Conservation (phyloP, 2,329 filamentous ascomycete genomes). For the Fusarium goolgardi region DNA sequence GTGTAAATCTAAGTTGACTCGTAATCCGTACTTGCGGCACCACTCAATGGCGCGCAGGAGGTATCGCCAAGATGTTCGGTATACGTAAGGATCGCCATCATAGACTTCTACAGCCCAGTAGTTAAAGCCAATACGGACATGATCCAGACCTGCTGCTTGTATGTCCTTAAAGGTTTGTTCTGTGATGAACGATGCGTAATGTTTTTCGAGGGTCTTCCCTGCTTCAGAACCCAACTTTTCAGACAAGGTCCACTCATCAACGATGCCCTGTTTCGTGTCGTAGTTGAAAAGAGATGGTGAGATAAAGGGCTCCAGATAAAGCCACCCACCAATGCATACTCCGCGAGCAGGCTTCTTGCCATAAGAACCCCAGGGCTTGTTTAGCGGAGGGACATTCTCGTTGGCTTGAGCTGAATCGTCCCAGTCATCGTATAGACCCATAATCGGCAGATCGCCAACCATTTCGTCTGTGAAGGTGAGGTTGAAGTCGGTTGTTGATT, state of each 20-base stretch:
- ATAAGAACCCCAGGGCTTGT: constrained; percentile 81
- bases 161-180: constrained; percentile 88
- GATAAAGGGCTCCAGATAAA: constrained; percentile 94
- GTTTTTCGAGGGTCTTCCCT: constrained; percentile 81
- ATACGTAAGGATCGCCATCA: constrained; percentile 86
- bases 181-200: constrained; percentile 90
- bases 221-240: constrained; percentile 74
- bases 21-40: constrained; percentile 89
- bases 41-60: constrained; percentile 93
- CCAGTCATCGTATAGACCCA: constrained; percentile 88
- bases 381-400: constrained; percentile 79
- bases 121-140: constrained; percentile 93
- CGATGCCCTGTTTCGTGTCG: constrained; percentile 71
- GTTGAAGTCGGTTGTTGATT: constrained; percentile 91
- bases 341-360: constrained; percentile 83
- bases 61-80: constrained; percentile 91
- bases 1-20: constrained; percentile 93
- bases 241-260: constrained; percentile 90
- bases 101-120: constrained; percentile 96
- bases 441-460: constrained; percentile 88
- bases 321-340: constrained; percentile 94
- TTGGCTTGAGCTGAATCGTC: constrained; percentile 86
- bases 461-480: constrained; percentile 88
- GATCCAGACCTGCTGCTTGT: constrained; percentile 87
- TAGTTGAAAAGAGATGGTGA: constrained; percentile 88